Evolutionary conservation across 495 filamentous ascomycete genomes (phyloP).

Genomic region (Aspergillus conjunctus): DNA sequence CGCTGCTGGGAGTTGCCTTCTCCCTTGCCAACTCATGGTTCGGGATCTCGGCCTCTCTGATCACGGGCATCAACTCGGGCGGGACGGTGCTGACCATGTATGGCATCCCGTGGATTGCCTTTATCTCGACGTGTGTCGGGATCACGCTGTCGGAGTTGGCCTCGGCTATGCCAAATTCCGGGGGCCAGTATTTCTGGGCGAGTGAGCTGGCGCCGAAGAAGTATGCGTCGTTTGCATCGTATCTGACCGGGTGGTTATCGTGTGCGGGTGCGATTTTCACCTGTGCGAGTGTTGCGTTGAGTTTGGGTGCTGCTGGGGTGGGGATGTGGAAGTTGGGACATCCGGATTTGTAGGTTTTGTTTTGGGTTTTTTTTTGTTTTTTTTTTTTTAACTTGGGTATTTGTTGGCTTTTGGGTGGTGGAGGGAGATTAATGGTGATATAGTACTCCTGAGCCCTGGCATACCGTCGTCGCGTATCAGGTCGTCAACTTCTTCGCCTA

Average conservation of each 20-base stretch:
- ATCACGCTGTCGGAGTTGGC: slow-evolving; percentile 57
- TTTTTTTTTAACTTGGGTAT: neutral
- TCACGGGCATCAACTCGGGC: slow-evolving; percentile 60
- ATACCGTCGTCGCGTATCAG: slow-evolving; percentile 51
- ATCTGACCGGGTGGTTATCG: slow-evolving; percentile 57
- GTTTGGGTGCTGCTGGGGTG: slow-evolving; percentile 48
- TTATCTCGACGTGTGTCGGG: slow-evolving; percentile 57
- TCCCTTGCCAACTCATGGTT: slow-evolving; percentile 62
- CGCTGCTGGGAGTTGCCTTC: slow-evolving; percentile 59
- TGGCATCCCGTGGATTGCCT: slow-evolving; percentile 54
- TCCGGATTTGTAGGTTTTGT: slow-evolving; percentile 52
- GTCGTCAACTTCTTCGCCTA: slow-evolving; percentile 54
- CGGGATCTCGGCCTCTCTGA: slow-evolving; percentile 58
- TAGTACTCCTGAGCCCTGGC: slow-evolving; percentile 53
- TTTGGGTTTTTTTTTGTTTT: too few species aligned
- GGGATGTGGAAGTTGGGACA: slow-evolving; percentile 57
- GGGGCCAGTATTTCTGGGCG: slow-evolving; percentile 64
- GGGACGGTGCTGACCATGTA: slow-evolving; percentile 59
- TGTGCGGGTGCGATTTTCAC: slow-evolving; percentile 58
- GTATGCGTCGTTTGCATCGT: slow-evolving; percentile 49
- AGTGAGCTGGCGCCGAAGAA: slow-evolving; percentile 53
- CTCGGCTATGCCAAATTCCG: slow-evolving; percentile 57
- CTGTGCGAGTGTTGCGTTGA: slow-evolving; percentile 54
- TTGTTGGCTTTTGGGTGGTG: too few species aligned
- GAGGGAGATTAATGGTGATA: neutral